Percentiles rank a stretch among this genome's conserved stretches.
Evolutionary conservation across 441 rosid genomes (phyloP).

Genomic region (Capsella rubella): DNA sequence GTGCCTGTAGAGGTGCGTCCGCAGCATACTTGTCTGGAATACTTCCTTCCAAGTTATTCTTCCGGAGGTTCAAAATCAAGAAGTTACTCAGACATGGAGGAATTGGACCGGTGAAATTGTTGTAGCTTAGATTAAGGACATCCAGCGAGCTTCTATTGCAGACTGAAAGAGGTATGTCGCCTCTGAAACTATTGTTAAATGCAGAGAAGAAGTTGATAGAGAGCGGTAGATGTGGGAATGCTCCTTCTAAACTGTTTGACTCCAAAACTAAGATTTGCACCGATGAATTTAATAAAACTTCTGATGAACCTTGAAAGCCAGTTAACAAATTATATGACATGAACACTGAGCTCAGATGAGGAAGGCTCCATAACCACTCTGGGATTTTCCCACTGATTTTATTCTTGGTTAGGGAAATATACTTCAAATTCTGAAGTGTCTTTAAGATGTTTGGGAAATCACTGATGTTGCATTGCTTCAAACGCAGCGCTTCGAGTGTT

Average conservation of each 20-base stretch:
- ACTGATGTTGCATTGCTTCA: too few species aligned
- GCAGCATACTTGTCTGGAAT: background rate
- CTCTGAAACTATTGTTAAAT: background rate
- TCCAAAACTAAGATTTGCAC: background rate
- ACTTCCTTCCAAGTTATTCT: conserved; percentile 18
- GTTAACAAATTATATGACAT: background rate
- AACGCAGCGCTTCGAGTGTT: too few species aligned
- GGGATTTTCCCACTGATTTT: background rate
- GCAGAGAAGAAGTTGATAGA: background rate
- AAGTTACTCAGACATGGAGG: conserved; percentile 8
- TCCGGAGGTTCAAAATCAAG: background rate
- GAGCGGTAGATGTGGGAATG: conserved; percentile 10
- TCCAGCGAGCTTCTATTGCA: conserved; percentile 12
- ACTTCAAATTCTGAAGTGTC: background rate
- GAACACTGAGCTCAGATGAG: background rate
- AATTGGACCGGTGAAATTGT: conserved; percentile 13
- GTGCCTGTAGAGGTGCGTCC: fast-evolving
- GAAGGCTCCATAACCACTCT: background rate
- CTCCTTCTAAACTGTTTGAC: background rate
- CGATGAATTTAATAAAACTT: background rate
- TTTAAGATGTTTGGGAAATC: too few species aligned
- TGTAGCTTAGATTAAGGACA: conserved; percentile 31
- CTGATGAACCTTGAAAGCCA: conserved; percentile 8
- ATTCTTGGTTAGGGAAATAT: background rate
- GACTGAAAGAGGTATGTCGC: background rate